Evolutionary conservation across 805 yeast species (phyloP).

Genomic region (Saturnispora zaruensis): DNA sequence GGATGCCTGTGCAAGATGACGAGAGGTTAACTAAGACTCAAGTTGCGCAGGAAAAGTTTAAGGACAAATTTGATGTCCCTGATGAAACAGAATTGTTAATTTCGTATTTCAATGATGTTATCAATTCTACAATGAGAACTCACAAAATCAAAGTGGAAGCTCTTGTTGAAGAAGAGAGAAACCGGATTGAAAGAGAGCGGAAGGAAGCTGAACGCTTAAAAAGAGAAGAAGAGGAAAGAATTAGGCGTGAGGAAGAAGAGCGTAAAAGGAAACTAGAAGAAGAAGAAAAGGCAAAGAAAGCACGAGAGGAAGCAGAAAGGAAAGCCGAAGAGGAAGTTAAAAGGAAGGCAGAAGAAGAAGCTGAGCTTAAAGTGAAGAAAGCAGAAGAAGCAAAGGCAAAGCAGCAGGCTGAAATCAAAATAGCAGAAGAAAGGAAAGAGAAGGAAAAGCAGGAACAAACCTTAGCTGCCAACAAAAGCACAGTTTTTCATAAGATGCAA

Average conservation of each 20-base stretch:
- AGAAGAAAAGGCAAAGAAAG: constrained; percentile 15
- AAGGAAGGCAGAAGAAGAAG: constrained; percentile 11
- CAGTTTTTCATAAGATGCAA: constrained; percentile 24
- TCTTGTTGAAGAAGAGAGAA: constrained; percentile 17
- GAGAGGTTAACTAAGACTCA: not conserved
- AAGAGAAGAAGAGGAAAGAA: constrained; percentile 19
- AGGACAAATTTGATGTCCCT: not conserved
- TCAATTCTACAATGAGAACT: not conserved
- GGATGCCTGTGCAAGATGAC: not conserved
- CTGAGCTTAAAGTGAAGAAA: constrained; percentile 16
- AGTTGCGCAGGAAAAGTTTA: not conserved
- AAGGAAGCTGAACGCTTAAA: constrained; percentile 16
- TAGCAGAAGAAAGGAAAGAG: constrained; percentile 16
- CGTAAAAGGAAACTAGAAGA: constrained; percentile 17
- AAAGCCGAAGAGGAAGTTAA: constrained; percentile 16
- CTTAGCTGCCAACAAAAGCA: constrained; percentile 14
- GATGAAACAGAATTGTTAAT: not conserved
- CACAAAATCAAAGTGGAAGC: constrained; percentile 4
- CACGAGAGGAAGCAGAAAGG: constrained; percentile 13
- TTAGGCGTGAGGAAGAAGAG: constrained; percentile 17
- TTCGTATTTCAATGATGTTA: not conserved
- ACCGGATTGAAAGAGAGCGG: constrained; percentile 12
- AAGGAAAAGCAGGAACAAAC: constrained; percentile 18
- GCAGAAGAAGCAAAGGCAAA: constrained; percentile 16
- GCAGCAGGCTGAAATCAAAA: constrained; percentile 20